Evolutionary conservation across 1,139 yeast genomes (phyloP), one percentile per base, ranked within the genome.

Genomic region (Yamadazyma mexicana): DNA sequence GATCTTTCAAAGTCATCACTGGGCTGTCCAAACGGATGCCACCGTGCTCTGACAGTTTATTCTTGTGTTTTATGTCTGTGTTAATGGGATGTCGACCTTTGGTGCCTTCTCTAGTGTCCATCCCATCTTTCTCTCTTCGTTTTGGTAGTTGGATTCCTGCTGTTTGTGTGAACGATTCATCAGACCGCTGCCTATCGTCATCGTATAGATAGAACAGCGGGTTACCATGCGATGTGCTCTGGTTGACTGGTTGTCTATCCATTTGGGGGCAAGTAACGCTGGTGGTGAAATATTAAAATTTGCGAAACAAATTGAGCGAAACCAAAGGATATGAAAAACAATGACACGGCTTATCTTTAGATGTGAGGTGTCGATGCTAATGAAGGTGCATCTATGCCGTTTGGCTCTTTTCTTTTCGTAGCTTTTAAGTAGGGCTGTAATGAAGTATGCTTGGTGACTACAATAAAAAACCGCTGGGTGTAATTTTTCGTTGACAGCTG

Each of bases 171-270:
- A 44, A 5, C 16, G 44, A 35, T 4, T 48, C 50, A 27, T 46
- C 50, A 1, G 49, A 38, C 29, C 34, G 40, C 22, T 37, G 39
- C 42, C 49, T 22, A 51, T 46, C 40, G 54, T 46, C 40, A 40
- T 44, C 35, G 58, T 46, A 50, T 51, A 67, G 38, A 62, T 68
- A 32, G 60, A 50, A 45, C 31, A 28, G 31, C 31, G 31, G 31
- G 12, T 5, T 24, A 5, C 5, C 14, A 24, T 11, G 27, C n/a
- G 27, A 11, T 6, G 5, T 24, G 22, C 8, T 20, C 22, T 20
- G 22, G 22, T 11, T 24, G n/a, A 24, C 7, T 24, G 5, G 14
- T 6, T 24, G 27, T 24, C 27, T 24, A 24, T 24, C 27, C 27
- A 24, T 24, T 24, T n/a, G n/a, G n/a, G n/a, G 22, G 22, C 22